Evolutionary conservation across 2,329 filamentous ascomycete species (phyloP).

Genomic region (Exophiala xenobiotica): DNA sequence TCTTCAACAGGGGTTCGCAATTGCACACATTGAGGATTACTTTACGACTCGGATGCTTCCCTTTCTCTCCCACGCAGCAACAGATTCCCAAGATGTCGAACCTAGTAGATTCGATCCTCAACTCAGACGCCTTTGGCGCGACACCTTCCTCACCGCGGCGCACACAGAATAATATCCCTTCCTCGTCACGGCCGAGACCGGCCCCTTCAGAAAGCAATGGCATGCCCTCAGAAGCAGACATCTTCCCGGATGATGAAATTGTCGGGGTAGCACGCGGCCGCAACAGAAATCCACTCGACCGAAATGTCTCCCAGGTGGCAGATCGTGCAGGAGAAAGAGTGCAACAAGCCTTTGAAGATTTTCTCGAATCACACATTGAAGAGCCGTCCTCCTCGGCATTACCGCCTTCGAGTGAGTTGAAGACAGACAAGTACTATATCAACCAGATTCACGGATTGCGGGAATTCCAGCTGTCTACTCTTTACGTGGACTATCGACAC

Average conservation of each 20-base stretch:
- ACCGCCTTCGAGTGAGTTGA: slow-evolving; percentile 54
- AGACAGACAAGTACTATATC: slow-evolving; percentile 64
- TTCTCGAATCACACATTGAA: slow-evolving; percentile 62
- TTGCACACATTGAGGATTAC: too few relatives aligned
- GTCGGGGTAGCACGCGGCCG: slow-evolving; percentile 53
- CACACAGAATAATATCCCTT: slow-evolving; percentile 40
- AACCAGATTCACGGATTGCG: slow-evolving; percentile 64
- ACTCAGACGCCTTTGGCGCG: slow-evolving; percentile 45
- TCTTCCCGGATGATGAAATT: slow-evolving; percentile 62
- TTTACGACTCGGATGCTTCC: too few relatives aligned
- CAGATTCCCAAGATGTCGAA: slow-evolving; percentile 53
- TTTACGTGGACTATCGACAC: slow-evolving; percentile 73
- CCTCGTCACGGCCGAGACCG: slow-evolving; percentile 57
- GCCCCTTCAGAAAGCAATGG: slow-evolving; percentile 49
- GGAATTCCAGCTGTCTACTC: slow-evolving; percentile 61
- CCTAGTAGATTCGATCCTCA: slow-evolving; percentile 50
- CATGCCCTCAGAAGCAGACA: slow-evolving; percentile 57
- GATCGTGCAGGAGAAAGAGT: slow-evolving; percentile 63
- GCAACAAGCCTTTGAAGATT: slow-evolving; percentile 61
- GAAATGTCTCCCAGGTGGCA: slow-evolving; percentile 58
- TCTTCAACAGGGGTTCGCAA: too few relatives aligned
- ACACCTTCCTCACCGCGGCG: slow-evolving; percentile 37
- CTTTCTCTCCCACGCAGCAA: too few relatives aligned
- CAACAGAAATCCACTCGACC: slow-evolving; percentile 48
- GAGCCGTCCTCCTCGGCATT: slow-evolving; percentile 56